Evolutionary conservation across 805 yeast genomes (phyloP), one percentile per base, ranked within the genome.

Genomic region (Candida gorgasii): DNA sequence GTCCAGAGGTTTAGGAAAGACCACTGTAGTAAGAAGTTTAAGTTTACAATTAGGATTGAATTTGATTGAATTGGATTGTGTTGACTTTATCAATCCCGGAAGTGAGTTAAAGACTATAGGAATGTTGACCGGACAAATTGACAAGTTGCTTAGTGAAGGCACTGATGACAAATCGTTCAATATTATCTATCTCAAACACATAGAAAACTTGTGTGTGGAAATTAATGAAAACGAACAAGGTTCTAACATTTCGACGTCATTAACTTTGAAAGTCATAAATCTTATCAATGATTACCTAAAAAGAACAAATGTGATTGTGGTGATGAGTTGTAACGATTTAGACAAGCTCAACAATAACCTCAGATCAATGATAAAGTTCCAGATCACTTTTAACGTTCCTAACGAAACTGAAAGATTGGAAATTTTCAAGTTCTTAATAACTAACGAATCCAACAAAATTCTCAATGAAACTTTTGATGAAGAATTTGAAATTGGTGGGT

Each of bases 91-190:
- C 5, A 81, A 84, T 43, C 77, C 81, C 1, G 87, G 89, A 1
- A 79, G 87, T 11, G 92, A 85, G 42, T 65, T 81, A 22, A 89
- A 89, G 55, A 86, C 90, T 0, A 66, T 92, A 15, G 99, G 96
- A 0, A 63, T 78, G 1, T 67, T 92, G 9, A 67, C 79, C 39
- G 98, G 96, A 0, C 80, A 83, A 54, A 69, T 88, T 5, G 97
- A 89, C 49, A 72, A 82, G 67, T 78, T 29, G 59, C 78, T 46
- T 67, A 78, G 9, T 57, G 63, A 46, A 67, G 47, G 42, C 5
- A 61, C 13, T 67, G 49, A 47, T 9, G 53, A 52, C 19, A 42
- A 46, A 14, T 41, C 58, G 0, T 65, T 55, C 43, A 64, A 65
- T 39, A 68, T 90, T 1, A 60, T 89, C 0, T 78, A 76, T 50